Percentiles rank a stretch among this genome's conserved stretches.
These are phyloP conservation scores for Penicillium sp. DNA, from an alignment of 2,329 filamentous ascomycete species.

Conservation along the genomic window DNA sequence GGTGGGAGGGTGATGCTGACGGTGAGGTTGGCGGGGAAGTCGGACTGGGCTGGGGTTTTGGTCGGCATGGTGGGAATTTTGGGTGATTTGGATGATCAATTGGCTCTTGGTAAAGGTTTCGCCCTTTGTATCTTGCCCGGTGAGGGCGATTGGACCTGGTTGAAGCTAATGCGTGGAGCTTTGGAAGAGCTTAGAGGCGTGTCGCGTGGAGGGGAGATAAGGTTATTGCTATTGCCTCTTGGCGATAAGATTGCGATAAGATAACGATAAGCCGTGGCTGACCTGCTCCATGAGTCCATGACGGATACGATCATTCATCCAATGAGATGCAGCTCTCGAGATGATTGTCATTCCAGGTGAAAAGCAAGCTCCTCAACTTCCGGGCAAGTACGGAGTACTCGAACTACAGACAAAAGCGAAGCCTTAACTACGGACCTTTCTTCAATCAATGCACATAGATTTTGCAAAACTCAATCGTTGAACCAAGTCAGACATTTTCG, in stretches of 20 bases:
- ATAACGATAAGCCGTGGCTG: too few species aligned
- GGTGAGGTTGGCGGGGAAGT: conserved; percentile 50
- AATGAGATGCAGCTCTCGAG: too few species aligned
- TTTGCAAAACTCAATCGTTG: too few species aligned
- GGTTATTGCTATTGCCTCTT: not conserved
- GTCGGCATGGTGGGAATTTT: conserved; percentile 30
- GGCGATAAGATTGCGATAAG: not conserved
- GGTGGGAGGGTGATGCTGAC: conserved; percentile 44
- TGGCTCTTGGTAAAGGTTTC: not conserved
- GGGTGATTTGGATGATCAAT: not conserved
- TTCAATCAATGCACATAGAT: too few species aligned
- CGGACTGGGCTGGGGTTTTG: conserved; percentile 43
- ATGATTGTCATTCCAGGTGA: too few species aligned
- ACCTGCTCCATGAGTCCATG: too few species aligned
- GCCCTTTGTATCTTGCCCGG: not conserved
- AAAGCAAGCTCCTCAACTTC: too few species aligned
- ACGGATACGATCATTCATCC: too few species aligned
- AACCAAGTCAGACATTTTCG: too few species aligned
- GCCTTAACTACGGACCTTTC: too few species aligned
- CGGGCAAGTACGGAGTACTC: too few species aligned
- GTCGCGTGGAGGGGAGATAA: not conserved
- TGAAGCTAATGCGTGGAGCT: not conserved
- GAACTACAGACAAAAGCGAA: too few species aligned
- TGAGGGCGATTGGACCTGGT: not conserved
- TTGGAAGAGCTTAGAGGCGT: not conserved